phyloP scores from a whole-genome alignment of 75 land plant genomes.

The Cryptomeria japonica region DNA sequence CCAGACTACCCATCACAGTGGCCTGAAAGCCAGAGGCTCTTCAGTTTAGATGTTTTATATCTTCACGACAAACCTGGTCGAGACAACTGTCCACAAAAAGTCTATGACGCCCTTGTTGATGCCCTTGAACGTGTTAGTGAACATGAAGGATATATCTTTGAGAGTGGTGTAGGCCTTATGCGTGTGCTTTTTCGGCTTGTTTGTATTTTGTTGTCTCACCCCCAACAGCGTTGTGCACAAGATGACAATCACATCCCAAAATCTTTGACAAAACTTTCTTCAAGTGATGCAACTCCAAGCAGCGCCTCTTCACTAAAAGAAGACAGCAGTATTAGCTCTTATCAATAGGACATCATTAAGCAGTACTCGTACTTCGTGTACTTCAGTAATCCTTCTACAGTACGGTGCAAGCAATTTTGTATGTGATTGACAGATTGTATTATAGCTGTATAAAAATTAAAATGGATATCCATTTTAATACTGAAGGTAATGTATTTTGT shows the following conservation, averaged over 20 bases:
- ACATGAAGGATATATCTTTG: constrained; percentile 86
- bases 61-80: constrained; percentile 92
- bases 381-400: background rate
- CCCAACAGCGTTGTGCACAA: constrained; percentile 81
- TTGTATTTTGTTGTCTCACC: constrained; percentile 75
- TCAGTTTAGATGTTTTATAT: constrained; percentile 83
- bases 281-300: background rate
- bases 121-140: constrained; percentile 82
- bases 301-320: constrained; percentile 8
- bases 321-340: background rate
- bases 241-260: constrained; percentile 78
- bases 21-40: constrained; percentile 59
- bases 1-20: constrained; percentile 44
- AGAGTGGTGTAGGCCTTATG: constrained; percentile 75
- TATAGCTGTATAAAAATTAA: background rate
- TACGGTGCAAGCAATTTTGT: background rate
- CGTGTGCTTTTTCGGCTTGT: constrained; percentile 71
- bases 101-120: constrained; percentile 88
- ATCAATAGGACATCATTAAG: background rate
- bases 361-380: background rate
- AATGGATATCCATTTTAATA: background rate
- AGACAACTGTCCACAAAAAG: constrained; percentile 89
- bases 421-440: background rate
- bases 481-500: background rate
- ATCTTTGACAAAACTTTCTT: constrained; percentile 35